A percentile compares a stretch with the other conserved stretches of the same genome.
Conservation (phyloP, 1,284 basidiomycete species). For the Stereum hirsutum region DNA sequence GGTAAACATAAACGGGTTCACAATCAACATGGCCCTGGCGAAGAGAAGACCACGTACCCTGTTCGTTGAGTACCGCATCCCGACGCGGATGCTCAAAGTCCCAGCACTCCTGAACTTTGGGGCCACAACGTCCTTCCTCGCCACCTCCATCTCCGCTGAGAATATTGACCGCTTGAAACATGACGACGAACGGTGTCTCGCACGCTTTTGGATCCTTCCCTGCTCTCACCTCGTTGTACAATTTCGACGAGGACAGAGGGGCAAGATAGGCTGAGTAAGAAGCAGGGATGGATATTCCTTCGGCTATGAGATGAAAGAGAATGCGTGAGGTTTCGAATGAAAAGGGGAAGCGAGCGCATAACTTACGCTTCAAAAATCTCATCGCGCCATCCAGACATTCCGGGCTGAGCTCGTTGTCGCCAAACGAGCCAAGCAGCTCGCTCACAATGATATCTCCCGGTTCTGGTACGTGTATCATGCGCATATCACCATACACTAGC, state of each 20-base stretch:
- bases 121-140: constrained; percentile 59
- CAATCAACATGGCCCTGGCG: neutral
- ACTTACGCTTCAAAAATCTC: constrained; percentile 81
- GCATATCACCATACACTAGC: constrained; percentile 92
- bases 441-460: constrained; percentile 91
- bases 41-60: constrained; percentile 36
- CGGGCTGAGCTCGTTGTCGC: constrained; percentile 97
- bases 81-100: constrained; percentile 90
- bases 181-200: constrained; percentile 97
- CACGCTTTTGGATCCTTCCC: constrained; percentile 54
- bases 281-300: constrained; percentile 92
- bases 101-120: constrained; percentile 93
- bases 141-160: constrained; percentile 67
- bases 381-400: constrained; percentile 96
- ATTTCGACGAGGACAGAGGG: constrained; percentile 87
- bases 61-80: constrained; percentile 65
- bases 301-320: constrained; percentile 35
- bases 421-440: constrained; percentile 95
- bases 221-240: constrained; percentile 74
- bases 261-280: constrained; percentile 95
- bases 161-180: constrained; percentile 90
- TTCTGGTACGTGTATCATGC: constrained; percentile 72
- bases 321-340: neutral
- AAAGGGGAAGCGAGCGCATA: neutral
- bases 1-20: constrained; percentile 10